These are phyloP conservation scores for Fraxinus greggii DNA, from an alignment of 305 asterid genomes.

Conservation along the genomic window DNA sequence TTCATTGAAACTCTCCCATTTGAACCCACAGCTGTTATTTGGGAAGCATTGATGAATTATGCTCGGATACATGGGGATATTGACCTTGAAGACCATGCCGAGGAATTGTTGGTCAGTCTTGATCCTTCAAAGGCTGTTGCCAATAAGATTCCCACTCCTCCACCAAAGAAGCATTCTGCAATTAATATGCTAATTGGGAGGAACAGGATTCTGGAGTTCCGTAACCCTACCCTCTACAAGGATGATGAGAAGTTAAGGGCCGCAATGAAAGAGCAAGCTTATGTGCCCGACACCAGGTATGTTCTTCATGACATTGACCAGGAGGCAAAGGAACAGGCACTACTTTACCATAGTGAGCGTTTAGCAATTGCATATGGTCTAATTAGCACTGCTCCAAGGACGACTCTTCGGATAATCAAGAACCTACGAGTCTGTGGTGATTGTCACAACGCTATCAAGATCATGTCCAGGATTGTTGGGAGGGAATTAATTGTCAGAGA, in stretches of 20 bases:
- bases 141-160: conserved; percentile 77
- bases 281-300: conserved; percentile 86
- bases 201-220: conserved; percentile 66
- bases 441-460: conserved; percentile 93
- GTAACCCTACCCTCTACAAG: conserved; percentile 67
- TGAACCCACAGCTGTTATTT: conserved; percentile 63
- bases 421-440: conserved; percentile 88
- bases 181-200: conserved; percentile 77
- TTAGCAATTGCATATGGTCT: conserved; percentile 87
- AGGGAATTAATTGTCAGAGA: conserved; percentile 89
- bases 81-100: conserved; percentile 86
- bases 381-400: conserved; percentile 83
- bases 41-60: conserved; percentile 86
- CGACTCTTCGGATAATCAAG: conserved; percentile 78
- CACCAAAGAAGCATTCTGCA: conserved; percentile 61
- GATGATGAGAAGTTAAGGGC: conserved; percentile 83
- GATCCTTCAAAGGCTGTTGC: conserved; percentile 67
- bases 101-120: conserved; percentile 64
- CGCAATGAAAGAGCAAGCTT: conserved; percentile 78
- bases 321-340: conserved; percentile 93
- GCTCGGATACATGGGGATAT: conserved; percentile 92
- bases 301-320: conserved; percentile 96
- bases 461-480: conserved; percentile 96
- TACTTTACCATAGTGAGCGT: conserved; percentile 90
- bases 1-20: conserved; percentile 73